A percentile compares a stretch with the other conserved stretches of the same genome.
Evolutionary conservation across 2,329 filamentous ascomycete species (phyloP).

Genomic region (Diaporthe destruens): DNA sequence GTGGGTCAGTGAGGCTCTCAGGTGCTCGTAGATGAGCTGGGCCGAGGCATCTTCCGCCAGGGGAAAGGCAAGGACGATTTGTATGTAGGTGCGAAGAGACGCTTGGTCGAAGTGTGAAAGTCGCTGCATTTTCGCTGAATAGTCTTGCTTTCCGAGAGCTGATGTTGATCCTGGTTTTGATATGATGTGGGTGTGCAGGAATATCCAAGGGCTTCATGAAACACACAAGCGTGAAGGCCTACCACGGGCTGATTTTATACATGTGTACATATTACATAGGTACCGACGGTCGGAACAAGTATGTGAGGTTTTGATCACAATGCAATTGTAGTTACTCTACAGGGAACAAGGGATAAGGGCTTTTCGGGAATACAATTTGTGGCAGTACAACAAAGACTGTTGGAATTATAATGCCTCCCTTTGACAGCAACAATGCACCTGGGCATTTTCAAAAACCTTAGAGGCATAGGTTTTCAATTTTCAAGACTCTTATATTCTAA

Average conservation of each 20-base stretch:
- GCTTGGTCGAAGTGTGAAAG: conserved; percentile 1
- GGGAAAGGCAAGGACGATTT: conserved; percentile 4
- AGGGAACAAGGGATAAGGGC: background rate
- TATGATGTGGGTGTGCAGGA: background rate
- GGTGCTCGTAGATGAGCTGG: background rate
- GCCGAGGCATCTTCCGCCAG: background rate
- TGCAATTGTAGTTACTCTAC: background rate
- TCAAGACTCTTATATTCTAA: too few species aligned
- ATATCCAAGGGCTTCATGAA: background rate
- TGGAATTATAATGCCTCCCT: background rate
- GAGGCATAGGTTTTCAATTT: too few species aligned
- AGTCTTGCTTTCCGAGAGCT: background rate
- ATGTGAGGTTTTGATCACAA: background rate
- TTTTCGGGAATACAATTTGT: too few species aligned
- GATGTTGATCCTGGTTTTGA: background rate
- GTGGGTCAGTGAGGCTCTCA: background rate
- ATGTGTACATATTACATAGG: background rate
- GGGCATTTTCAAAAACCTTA: background rate
- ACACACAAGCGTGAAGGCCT: too few species aligned
- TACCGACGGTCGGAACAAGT: too few species aligned
- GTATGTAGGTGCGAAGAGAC: background rate
- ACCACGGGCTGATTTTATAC: too few species aligned
- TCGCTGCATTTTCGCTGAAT: background rate
- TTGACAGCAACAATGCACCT: background rate
- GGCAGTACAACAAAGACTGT: background rate